These are phyloP conservation scores for Powellomyces hirtus DNA, from an alignment of 192 early-diverging fungal genomes.

Conservation along the genomic window DNA sequence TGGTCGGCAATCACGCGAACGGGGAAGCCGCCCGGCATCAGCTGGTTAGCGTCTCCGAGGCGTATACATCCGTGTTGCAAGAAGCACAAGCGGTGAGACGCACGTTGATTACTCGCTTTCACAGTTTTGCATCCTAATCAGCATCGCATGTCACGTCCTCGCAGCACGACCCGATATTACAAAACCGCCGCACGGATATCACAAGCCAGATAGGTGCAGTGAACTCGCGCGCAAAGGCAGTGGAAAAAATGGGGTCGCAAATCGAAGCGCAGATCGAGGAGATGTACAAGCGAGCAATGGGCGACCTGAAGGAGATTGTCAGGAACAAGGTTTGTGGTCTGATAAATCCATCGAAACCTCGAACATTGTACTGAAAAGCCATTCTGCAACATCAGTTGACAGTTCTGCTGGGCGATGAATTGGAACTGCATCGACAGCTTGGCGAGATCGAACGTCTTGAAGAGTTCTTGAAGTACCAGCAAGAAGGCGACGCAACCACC, in stretches of 20 bases:
- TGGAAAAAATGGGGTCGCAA: constrained; percentile 48
- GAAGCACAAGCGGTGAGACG: constrained; percentile 48
- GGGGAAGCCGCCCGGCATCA: constrained; percentile 59
- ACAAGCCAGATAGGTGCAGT: constrained; percentile 50
- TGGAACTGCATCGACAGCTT: constrained; percentile 53
- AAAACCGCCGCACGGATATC: constrained; percentile 47
- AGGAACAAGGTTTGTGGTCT: constrained; percentile 35
- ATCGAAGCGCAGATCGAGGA: constrained; percentile 52
- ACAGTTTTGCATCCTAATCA: background rate
- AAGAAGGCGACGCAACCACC: constrained; percentile 54
- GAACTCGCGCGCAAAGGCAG: constrained; percentile 52
- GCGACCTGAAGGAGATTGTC: constrained; percentile 44
- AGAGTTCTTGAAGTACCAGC: constrained; percentile 55
- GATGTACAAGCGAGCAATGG: constrained; percentile 49
- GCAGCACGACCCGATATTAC: constrained; percentile 51
- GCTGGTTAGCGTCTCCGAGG: constrained; percentile 54
- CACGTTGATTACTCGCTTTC: background rate
- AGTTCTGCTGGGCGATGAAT: constrained; percentile 58
- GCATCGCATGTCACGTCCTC: background rate
- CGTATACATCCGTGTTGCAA: constrained; percentile 51
- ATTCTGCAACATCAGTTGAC: constrained; percentile 37
- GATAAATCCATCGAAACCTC: background rate
- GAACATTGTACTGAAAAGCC: no score
- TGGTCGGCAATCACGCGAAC: constrained; percentile 60
- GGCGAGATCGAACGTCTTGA: constrained; percentile 58